Evolutionary conservation across 1,284 basidiomycete genomes (phyloP).

Genomic region (Leucocoprinus gongylophorus): DNA sequence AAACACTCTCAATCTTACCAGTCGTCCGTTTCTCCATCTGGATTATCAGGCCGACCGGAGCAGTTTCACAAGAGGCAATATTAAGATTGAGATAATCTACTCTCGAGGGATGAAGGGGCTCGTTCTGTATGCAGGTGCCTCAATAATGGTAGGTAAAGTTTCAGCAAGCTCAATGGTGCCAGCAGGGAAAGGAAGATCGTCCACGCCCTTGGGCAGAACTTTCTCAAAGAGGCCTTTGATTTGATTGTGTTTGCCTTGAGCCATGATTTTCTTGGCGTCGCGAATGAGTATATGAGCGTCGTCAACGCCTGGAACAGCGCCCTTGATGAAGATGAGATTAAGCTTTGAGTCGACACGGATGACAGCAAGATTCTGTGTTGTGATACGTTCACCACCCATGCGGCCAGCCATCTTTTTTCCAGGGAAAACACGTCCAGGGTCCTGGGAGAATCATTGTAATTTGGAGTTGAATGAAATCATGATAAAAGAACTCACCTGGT

Average conservation of each 20-base stretch:
- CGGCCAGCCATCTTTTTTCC: slow-evolving; percentile 99
- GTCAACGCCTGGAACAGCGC: slow-evolving; percentile 69
- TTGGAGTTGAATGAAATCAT: slow-evolving; percentile 3
- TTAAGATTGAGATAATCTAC: slow-evolving; percentile 30
- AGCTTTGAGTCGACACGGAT: slow-evolving; percentile 82
- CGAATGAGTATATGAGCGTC: slow-evolving; percentile 68
- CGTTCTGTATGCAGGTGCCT: slow-evolving; percentile 62
- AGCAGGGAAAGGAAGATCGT: slow-evolving; percentile 86
- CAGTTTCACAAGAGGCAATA: not conserved
- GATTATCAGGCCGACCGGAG: not conserved
- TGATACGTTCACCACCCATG: slow-evolving; percentile 81
- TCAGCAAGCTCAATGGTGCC: slow-evolving; percentile 77
- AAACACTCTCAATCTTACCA: no score
- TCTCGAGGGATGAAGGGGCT: slow-evolving; percentile 74
- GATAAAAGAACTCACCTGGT: slow-evolving; percentile 57
- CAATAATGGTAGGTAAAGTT: slow-evolving; percentile 54
- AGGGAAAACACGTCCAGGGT: slow-evolving; percentile 91
- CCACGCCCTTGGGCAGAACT: slow-evolving; percentile 78
- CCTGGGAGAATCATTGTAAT: slow-evolving; percentile 39
- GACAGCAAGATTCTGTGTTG: slow-evolving; percentile 86
- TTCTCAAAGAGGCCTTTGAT: slow-evolving; percentile 75
- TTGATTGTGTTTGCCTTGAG: slow-evolving; percentile 55
- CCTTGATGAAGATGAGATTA: slow-evolving; percentile 83
- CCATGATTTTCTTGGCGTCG: slow-evolving; percentile 85
- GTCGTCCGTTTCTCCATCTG: not conserved